Percentiles rank a stretch among this genome's conserved stretches.
Evolutionary conservation across 1,284 basidiomycete species (phyloP).

Genomic region (Wolfiporia cocos): DNA sequence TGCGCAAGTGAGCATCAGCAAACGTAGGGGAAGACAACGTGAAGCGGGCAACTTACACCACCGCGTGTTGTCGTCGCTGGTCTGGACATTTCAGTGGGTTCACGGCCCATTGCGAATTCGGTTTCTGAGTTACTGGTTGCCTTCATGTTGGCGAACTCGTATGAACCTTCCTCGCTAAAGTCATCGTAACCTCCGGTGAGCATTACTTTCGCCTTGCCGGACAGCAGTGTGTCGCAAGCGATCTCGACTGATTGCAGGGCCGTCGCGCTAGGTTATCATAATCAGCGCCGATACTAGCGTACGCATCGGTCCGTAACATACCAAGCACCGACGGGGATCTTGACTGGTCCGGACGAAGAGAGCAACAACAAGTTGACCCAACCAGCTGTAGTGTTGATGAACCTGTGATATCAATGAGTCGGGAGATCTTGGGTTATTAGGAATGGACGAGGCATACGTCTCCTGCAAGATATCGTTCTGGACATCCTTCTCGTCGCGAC

Average conservation of each 20-base stretch:
- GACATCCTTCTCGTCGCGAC: constrained; percentile 94
- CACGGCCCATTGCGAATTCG: constrained; percentile 97
- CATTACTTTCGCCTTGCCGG: constrained; percentile 98
- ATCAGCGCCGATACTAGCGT: neutral
- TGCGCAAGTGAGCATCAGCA: constrained; percentile 22
- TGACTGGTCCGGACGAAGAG: constrained; percentile 95
- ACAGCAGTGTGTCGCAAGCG: constrained; percentile 91
- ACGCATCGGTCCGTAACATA: constrained; percentile 28
- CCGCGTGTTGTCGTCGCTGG: constrained; percentile 94
- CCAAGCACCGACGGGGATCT: constrained; percentile 99
- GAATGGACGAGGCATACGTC: constrained; percentile 55
- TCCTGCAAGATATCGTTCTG: constrained; percentile 99
- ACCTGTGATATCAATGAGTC: constrained; percentile 39
- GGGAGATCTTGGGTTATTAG: constrained; percentile 6
- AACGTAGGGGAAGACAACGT: constrained; percentile 1
- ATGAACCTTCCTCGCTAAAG: constrained; percentile 94
- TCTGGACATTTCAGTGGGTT: constrained; percentile 97
- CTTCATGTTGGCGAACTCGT: constrained; percentile 99
- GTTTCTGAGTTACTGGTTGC: constrained; percentile 96
- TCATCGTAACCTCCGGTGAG: constrained; percentile 98
- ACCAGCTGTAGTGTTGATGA: constrained; percentile 97
- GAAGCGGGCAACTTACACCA: constrained; percentile 48
- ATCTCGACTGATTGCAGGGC: constrained; percentile 98
- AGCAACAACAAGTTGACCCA: constrained; percentile 95
- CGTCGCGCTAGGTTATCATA: constrained; percentile 62